phyloP scores from a whole-genome alignment of 306 rosid species.

The Rosa rugosa region DNA sequence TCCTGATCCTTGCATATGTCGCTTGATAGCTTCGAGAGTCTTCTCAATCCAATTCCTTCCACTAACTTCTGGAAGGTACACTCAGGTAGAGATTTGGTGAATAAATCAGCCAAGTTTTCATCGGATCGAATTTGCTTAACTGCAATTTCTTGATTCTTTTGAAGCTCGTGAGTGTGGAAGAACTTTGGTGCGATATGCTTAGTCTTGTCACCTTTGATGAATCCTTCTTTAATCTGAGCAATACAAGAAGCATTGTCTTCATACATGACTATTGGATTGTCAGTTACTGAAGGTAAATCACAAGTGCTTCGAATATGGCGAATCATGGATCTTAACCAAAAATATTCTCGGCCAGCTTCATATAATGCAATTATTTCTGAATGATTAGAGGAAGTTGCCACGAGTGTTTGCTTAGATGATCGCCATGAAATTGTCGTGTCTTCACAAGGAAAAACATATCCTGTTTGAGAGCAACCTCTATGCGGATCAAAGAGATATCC shows the following conservation, averaged over 20 bases:
- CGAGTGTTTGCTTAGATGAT: background rate
- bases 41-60: background rate
- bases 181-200: slow-evolving; percentile 3
- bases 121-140: background rate
- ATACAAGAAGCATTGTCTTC: no score
- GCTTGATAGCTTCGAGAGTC: background rate
- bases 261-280: no score
- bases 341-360: background rate
- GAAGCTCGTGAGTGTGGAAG: background rate
- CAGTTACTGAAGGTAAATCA: no score
- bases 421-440: background rate
- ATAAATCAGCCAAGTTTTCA: slow-evolving; percentile 1
- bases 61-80: background rate
- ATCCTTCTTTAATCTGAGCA: no score
- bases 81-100: background rate
- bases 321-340: background rate
- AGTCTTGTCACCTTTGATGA: background rate
- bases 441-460: background rate
- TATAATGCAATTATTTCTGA: background rate
- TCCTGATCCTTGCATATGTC: background rate
- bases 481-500: background rate
- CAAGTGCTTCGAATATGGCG: background rate
- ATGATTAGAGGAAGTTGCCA: slow-evolving; percentile 1
- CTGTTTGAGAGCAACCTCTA: background rate
- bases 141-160: background rate